phyloP scores from a whole-genome alignment of 345 rosid species.

The Eucalyptus decipiens region DNA sequence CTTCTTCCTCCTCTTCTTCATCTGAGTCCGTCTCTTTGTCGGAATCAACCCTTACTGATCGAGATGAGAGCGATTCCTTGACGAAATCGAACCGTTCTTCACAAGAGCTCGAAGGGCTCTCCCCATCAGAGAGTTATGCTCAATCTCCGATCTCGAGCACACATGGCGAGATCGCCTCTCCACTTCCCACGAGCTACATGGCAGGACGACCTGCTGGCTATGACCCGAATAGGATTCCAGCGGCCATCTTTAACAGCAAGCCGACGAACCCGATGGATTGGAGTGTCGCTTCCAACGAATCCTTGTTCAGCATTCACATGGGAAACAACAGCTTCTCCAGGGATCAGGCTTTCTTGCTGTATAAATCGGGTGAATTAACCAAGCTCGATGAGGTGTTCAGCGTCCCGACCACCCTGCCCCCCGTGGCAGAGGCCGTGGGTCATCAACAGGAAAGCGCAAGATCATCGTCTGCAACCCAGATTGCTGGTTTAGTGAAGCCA shows the following conservation, averaged over 20 bases:
- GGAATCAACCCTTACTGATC: conserved; percentile 3
- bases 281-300: conserved; percentile 89
- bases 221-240: conserved; percentile 65
- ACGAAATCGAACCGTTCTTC: background rate
- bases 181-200: background rate
- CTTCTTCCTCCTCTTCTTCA: conserved; percentile 4
- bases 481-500: background rate
- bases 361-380: conserved; percentile 47
- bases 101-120: background rate
- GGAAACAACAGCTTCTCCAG: conserved; percentile 37
- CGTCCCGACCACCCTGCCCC: background rate
- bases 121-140: background rate
- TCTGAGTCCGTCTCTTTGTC: conserved; percentile 5
- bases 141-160: background rate
- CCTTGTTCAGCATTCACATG: conserved; percentile 72
- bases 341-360: conserved; percentile 31
- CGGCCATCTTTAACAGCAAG: conserved; percentile 36
- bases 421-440: conserved; percentile 3
- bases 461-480: background rate
- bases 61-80: background rate
- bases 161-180: background rate
- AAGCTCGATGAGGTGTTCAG: conserved; percentile 31
- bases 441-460: background rate
- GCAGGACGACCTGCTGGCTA: conserved; percentile 14
- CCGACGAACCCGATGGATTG: conserved; percentile 43